These are phyloP conservation scores for Pleoardoris graminearum DNA, from an alignment of 2,329 filamentous ascomycete species.

Conservation along the genomic window DNA sequence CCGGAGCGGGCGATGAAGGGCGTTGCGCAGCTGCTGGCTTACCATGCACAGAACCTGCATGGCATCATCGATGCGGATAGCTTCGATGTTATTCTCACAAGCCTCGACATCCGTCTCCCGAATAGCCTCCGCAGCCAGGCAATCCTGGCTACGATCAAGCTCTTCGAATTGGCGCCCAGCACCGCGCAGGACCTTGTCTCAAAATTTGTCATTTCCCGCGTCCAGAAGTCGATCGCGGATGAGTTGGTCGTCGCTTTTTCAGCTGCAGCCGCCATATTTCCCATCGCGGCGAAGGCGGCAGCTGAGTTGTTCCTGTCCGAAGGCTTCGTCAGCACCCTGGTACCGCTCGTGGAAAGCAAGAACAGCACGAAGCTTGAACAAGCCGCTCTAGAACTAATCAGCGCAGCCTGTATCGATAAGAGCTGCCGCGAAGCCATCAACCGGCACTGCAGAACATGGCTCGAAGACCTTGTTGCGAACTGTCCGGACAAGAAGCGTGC, in stretches of 20 bases:
- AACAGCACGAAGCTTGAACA: slow-evolving; percentile 86
- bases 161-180: slow-evolving; percentile 76
- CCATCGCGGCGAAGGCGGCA: slow-evolving; percentile 75
- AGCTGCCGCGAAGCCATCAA: slow-evolving; percentile 80
- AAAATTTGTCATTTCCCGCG: slow-evolving; percentile 72
- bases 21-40: slow-evolving; percentile 61
- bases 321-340: slow-evolving; percentile 78
- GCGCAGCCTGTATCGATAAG: slow-evolving; percentile 85
- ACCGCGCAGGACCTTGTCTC: slow-evolving; percentile 71
- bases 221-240: slow-evolving; percentile 77
- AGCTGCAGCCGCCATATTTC: slow-evolving; percentile 85
- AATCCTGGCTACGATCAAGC: slow-evolving; percentile 78
- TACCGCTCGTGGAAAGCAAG: slow-evolving; percentile 75
- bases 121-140: slow-evolving; percentile 77
- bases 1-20: slow-evolving; percentile 64
- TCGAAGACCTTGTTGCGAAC: slow-evolving; percentile 80
- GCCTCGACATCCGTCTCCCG: slow-evolving; percentile 80
- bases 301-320: slow-evolving; percentile 83
- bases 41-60: slow-evolving; percentile 58
- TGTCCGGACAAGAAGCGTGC: slow-evolving; percentile 62
- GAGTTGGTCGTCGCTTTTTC: slow-evolving; percentile 92
- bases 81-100: slow-evolving; percentile 82
- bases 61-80: slow-evolving; percentile 71
- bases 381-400: slow-evolving; percentile 84
- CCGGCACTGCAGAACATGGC: slow-evolving; percentile 83